A percentile compares a stretch with the other conserved stretches of the same genome.
Conservation (phyloP, 768 basidiomycete genomes). For the Polyporus arcularius region DNA sequence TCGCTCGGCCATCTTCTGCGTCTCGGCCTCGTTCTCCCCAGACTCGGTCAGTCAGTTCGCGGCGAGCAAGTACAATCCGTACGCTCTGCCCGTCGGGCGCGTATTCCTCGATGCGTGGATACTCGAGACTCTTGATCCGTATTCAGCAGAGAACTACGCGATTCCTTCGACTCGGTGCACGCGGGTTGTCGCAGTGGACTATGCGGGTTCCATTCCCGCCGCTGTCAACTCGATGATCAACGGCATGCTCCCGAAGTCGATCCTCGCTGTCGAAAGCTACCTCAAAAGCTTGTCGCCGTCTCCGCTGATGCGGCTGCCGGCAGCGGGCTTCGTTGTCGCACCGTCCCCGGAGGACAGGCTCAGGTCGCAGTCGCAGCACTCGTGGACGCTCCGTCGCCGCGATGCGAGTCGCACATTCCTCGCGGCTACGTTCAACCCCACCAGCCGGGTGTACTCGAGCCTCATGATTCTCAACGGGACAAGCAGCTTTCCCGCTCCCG, state of each 20-base stretch:
- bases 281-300: constrained; percentile 66
- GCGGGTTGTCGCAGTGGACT: constrained; percentile 82
- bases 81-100: constrained; percentile 71
- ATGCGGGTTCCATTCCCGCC: constrained; percentile 80
- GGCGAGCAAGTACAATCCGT: constrained; percentile 73
- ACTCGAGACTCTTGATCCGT: constrained; percentile 93
- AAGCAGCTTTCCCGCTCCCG: constrained; percentile 13
- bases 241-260: constrained; percentile 66
- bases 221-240: constrained; percentile 88
- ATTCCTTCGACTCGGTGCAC: constrained; percentile 93
- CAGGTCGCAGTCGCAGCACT: constrained; percentile 33
- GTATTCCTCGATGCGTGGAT: constrained; percentile 94
- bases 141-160: constrained; percentile 89
- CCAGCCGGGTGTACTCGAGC: constrained; percentile 51
- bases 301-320: constrained; percentile 70
- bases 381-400: constrained; percentile 62
- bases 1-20: constrained; percentile 74
- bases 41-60: constrained; percentile 60
- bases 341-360: constrained; percentile 54
- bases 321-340: constrained; percentile 58
- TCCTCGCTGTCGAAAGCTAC: constrained; percentile 73
- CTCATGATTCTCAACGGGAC: constrained; percentile 48
- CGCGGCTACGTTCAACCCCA: constrained; percentile 52
- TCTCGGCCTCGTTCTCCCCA: constrained; percentile 79
- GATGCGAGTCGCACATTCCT: constrained; percentile 62